These are phyloP conservation scores for Hypsizygus marmoreus DNA, from an alignment of 768 basidiomycete genomes.

Conservation along the genomic window DNA sequence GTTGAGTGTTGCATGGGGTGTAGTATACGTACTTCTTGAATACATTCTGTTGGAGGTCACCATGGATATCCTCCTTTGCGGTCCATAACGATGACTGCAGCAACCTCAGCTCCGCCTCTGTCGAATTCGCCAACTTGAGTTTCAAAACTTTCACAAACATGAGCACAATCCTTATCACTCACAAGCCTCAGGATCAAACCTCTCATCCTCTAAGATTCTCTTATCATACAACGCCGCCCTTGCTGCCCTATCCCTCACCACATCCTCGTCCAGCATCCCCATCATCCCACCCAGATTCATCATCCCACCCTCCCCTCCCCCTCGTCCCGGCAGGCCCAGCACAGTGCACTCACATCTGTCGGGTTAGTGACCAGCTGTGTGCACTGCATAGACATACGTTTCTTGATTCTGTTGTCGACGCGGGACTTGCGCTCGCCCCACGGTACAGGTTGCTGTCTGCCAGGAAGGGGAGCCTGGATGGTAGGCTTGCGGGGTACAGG, in stretches of 20 bases:
- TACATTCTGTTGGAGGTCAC: conserved; percentile 87
- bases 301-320: conserved; percentile 33
- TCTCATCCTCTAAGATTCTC: conserved; percentile 68
- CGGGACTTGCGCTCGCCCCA: conserved; percentile 54
- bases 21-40: conserved; percentile 89
- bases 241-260: conserved; percentile 43
- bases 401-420: conserved; percentile 91
- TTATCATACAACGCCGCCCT: conserved; percentile 62
- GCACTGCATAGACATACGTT: conserved; percentile 94
- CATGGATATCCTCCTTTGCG: conserved; percentile 71
- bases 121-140: conserved; percentile 86
- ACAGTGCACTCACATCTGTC: conserved; percentile 53
- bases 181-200: conserved; percentile 91
- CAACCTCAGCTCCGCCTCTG: conserved; percentile 75
- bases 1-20: conserved; percentile 5
- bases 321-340: conserved; percentile 57
- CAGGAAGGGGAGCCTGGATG: conserved; percentile 16
- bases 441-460: conserved; percentile 26
- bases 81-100: conserved; percentile 75
- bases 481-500: conserved; percentile 21
- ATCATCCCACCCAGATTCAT: conserved; percentile 21
- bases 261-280: conserved; percentile 39
- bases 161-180: conserved; percentile 42
- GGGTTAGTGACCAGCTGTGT: conserved; percentile 77
- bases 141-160: too few relatives aligned